These are phyloP conservation scores for Jamesozyma lodderae DNA, from an alignment of 805 yeast genomes.

Conservation along the genomic window DNA sequence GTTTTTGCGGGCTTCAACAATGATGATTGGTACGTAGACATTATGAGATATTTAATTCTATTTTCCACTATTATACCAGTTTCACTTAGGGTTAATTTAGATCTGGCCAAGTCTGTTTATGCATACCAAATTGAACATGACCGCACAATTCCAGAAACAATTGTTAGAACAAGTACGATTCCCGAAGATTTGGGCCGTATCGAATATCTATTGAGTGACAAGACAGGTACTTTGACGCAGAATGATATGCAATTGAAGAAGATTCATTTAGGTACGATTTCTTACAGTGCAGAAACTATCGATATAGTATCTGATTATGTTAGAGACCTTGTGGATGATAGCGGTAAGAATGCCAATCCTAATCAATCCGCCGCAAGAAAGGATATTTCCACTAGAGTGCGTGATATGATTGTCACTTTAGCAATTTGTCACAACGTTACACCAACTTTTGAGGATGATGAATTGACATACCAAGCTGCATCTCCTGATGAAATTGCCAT, in stretches of 20 bases:
- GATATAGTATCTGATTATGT: constrained; percentile 77
- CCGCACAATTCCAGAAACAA: constrained; percentile 65
- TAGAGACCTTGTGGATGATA: constrained; percentile 19
- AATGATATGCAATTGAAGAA: constrained; percentile 96
- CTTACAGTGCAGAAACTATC: constrained; percentile 86
- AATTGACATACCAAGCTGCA: constrained; percentile 84
- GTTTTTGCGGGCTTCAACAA: constrained; percentile 66
- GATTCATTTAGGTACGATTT: constrained; percentile 83
- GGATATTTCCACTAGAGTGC: constrained; percentile 66
- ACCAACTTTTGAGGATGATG: constrained; percentile 76
- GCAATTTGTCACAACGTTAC: constrained; percentile 98
- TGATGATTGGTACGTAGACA: constrained; percentile 76
- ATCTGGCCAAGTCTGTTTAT: constrained; percentile 90
- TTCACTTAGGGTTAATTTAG: constrained; percentile 85
- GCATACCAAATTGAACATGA: constrained; percentile 94
- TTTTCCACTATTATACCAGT: constrained; percentile 96
- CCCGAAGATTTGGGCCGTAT: constrained; percentile 97
- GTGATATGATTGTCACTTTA: constrained; percentile 71
- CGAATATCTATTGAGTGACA: constrained; percentile 85
- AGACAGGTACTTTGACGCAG: constrained; percentile 95
- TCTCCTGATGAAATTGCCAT: constrained; percentile 98
- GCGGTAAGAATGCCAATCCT: constrained; percentile 8
- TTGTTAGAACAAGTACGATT: constrained; percentile 93
- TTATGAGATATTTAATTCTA: constrained; percentile 81
- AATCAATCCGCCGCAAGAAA: constrained; percentile 37